These are phyloP conservation scores for Cajanus cajan DNA, from an alignment of 306 rosid genomes.

Conservation along the genomic window DNA sequence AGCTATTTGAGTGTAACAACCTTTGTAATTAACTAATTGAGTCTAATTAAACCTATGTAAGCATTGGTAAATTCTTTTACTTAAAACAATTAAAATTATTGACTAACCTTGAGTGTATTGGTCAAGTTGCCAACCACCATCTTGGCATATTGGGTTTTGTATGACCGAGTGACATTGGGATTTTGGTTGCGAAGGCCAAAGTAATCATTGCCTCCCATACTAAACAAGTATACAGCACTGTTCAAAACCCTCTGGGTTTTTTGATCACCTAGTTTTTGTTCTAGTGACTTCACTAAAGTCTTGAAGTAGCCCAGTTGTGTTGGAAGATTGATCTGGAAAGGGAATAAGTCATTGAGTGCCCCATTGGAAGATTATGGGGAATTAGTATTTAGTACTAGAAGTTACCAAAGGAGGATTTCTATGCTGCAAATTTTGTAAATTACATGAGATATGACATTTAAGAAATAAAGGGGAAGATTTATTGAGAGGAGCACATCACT, in stretches of 20 bases:
- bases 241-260: conserved; percentile 34
- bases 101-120: conserved; percentile 27
- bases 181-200: conserved; percentile 13
- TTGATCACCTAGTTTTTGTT: conserved; percentile 32
- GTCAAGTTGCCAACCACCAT: conserved; percentile 40
- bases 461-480: not conserved
- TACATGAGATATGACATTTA: not conserved
- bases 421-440: not conserved
- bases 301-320: conserved; percentile 35
- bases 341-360: not conserved
- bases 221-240: conserved; percentile 46
- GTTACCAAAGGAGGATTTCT: no score
- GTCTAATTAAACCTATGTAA: no score
- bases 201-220: conserved; percentile 41
- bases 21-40: no score
- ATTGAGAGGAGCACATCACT: not conserved
- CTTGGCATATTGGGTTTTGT: conserved; percentile 18
- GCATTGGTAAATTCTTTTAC: not conserved
- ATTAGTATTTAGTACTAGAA: no score
- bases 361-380: not conserved
- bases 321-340: conserved; percentile 35
- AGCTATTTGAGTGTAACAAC: no score
- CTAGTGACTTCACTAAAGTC: conserved; percentile 27
- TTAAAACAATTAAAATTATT: not conserved
- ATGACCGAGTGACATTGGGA: conserved; percentile 19